Evolutionary conservation across 176 grass and related monocot genomes (phyloP).

Genomic region (Poa pratensis): DNA sequence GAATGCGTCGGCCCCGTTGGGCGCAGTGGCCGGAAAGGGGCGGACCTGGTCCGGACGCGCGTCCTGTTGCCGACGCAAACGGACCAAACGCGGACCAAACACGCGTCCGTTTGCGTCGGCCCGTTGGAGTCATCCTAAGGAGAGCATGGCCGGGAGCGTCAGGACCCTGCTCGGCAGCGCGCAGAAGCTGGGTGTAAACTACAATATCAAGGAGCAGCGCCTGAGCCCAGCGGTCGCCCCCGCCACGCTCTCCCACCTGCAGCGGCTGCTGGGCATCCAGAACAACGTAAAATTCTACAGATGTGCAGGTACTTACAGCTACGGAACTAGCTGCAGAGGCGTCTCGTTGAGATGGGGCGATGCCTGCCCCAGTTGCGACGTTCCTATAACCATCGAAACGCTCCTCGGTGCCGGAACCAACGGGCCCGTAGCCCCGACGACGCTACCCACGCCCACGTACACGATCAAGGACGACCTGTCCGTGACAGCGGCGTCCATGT

Average conservation of each 20-base stretch:
- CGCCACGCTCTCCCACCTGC: neutral
- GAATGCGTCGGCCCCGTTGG: too few species aligned
- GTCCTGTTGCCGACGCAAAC: too few species aligned
- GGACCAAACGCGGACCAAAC: too few species aligned
- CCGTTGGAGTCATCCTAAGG: too few species aligned
- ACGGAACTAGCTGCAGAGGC: too few species aligned
- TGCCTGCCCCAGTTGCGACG: too few species aligned
- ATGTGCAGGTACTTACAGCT: neutral
- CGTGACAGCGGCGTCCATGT: slow-evolving; percentile 12
- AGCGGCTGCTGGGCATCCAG: slow-evolving; percentile 8
- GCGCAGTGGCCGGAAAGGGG: too few species aligned
- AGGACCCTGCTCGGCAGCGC: slow-evolving; percentile 29
- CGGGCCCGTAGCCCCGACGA: neutral
- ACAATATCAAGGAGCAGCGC: neutral
- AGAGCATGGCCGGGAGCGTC: slow-evolving; percentile 39
- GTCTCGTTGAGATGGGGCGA: too few species aligned
- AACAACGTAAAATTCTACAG: neutral
- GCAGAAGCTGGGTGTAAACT: slow-evolving; percentile 13
- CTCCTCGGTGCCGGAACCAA: too few species aligned
- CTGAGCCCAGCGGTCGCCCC: neutral
- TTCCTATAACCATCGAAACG: neutral
- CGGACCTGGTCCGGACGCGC: too few species aligned
- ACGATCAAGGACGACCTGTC: slow-evolving; percentile 27
- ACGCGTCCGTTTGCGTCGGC: too few species aligned
- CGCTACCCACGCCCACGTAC: neutral